Evolutionary conservation across 2,329 filamentous ascomycete species (phyloP), one percentile per base, ranked within the genome.

Genomic region (Cladosporium halotolerans): DNA sequence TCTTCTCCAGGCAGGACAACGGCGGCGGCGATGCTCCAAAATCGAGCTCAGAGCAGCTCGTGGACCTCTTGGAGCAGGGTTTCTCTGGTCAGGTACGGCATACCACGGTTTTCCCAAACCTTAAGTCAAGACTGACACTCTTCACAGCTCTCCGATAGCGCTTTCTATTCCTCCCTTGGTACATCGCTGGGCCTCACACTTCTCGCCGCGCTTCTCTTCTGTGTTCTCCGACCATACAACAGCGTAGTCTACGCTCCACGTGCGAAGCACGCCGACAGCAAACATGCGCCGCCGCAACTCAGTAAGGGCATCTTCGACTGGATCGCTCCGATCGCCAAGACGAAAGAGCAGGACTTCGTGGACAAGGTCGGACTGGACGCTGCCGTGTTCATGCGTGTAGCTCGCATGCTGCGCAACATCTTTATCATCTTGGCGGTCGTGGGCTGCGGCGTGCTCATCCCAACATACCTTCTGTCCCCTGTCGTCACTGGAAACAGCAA

Each of bases 221-320:
- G 89, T 58, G 76, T 96, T 63, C 77, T 97, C 52, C 88, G 93
- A 56, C 93, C 93, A 4, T 90, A 91, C 71, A 92, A 97, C 70
- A 86, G 85, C 53, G 81, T 92, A 62, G 89, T 99, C 45, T 99
- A 99, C 72, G 91, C 93, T 3, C 93, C 93, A 39, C 92, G 95
- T 68, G 78, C 95, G 45, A 95, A 95, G 69, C 86, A 96, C 76
- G 87, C 89, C 67, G 92, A 97, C 69, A 84, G 89, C 61, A 89
- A 86, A 70, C 90, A 96, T 73, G 82, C 88, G 9, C 93, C 92
- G 14, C 93, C 93, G 10, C 83, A 87, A 1, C 79, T 97, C 63
- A 88, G 87, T 53, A 95, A 86, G 66, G 86, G 88, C n/a, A 75
- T 92, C 9, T 90, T 95, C 67, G 85, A 89, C 45, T 99, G 93